Base-by-base conservation (phyloP, 2,329 filamentous ascomycete species). In the Epichloe uncinata region DNA sequence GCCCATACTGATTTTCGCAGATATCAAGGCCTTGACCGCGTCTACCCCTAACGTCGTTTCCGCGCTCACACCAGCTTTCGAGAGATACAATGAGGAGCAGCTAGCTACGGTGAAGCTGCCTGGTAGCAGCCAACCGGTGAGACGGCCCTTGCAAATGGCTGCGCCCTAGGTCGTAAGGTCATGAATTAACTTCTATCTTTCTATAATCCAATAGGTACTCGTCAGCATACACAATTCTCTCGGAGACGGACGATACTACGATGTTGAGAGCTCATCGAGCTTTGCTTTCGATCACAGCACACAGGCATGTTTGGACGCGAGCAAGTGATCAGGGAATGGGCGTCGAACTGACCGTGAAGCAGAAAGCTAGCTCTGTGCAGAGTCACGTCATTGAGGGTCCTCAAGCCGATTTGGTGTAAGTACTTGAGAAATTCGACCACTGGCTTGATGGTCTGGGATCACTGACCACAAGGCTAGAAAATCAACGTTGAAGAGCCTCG, bases 31-130 rank as follows among this genome's bases (percentile, higher is more conserved):
- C 47, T 76, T 98, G 42, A 88, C 89, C 16, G 73, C 79, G 54
- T 80, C 85, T 58, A 80, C 81, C 41, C 78, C 82, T 37, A 72
- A 76, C 50, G 72, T 93, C 54, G 71, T 90, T 50, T 71, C 80
- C 53, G 81, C 85, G 55, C 83, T 96, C 48, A 78, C 76, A 6
- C 86, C 89, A 0, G 89, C 93, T 0, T 94, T 95, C 66, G 76
- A 90, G 69, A 88, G 85, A 69, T 97, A 98, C 77, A 96, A 97
- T 61, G 91, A 98, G 69, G 85, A 90, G 68, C 93, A 98, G 69
- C 85, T 96, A 66, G 72, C 82, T 46, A 89, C 89, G 13, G 84
- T 87, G 54, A 95, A 94, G 75, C 79, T 98, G 50, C 91, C 91
- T 0, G 89, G 89, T 33, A 81, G 85, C 63, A 91, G 81, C 66